Conservation (phyloP, 352 stramenopile genomes). For the Phytophthora aleatoria region DNA sequence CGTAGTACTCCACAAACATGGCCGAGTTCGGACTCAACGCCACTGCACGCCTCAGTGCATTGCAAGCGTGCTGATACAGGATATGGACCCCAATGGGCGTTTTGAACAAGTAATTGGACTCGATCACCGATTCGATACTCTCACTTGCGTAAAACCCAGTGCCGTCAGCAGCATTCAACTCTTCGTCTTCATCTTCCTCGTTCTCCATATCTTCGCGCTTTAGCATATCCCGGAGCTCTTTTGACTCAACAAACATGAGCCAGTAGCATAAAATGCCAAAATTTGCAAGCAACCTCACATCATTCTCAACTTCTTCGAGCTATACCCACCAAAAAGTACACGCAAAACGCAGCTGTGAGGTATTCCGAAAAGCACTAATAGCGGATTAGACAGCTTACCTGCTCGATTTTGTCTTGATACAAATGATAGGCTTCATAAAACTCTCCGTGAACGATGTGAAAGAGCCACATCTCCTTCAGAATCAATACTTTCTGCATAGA, state of each 20-base stretch:
- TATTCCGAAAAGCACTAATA: not conserved
- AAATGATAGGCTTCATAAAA: conserved; percentile 83
- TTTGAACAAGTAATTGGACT: conserved; percentile 70
- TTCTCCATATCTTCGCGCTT: conserved; percentile 36
- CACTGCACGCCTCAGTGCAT: conserved; percentile 61
- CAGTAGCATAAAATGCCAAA: conserved; percentile 87
- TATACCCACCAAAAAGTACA: conserved; percentile 1
- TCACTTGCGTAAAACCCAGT: conserved; percentile 19
- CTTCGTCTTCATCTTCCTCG: conserved; percentile 33
- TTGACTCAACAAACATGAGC: conserved; percentile 81
- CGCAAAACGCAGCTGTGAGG: conserved; percentile 4
- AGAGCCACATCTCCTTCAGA: conserved; percentile 75
- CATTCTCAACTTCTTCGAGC: conserved; percentile 54
- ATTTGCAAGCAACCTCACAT: conserved; percentile 63
- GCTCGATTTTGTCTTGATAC: conserved; percentile 77
- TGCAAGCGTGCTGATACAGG: conserved; percentile 71
- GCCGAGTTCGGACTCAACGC: conserved; percentile 57
- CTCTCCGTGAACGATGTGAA: conserved; percentile 70
- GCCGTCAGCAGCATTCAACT: conserved; percentile 13
- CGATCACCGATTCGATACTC: conserved; percentile 49
- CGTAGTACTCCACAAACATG: conserved; percentile 75
- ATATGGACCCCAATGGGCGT: conserved; percentile 68
- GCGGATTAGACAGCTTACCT: conserved; percentile 35
- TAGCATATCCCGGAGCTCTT: conserved; percentile 61
- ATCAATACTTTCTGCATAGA: conserved; percentile 59